Base-by-base conservation (phyloP, 108 stramenopile species). In the Nitzschia sp. region DNA sequence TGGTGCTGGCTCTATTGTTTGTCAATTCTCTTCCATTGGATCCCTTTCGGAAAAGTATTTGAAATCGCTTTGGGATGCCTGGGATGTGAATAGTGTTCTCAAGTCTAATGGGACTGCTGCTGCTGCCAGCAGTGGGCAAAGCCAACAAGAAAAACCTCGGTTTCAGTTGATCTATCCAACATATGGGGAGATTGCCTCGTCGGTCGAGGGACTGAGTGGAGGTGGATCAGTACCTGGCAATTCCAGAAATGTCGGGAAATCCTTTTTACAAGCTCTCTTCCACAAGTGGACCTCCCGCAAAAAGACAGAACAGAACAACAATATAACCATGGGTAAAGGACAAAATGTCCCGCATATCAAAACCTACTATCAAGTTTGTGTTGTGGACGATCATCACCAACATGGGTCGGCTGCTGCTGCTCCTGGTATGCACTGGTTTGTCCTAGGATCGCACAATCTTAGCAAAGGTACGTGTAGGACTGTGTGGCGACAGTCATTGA, bases 21-120 rank as follows among this genome's bases (percentile, higher is more conserved):
- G 86, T 59, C 90, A 92, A 76, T 84, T 87, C 26, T 88, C 87
- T 1, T 86, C 85, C 41, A 82, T 92, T 22, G 90, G 90, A 34
- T 73, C 85, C 21, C 50, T 93, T 1, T 79, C 69, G 27, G 41
- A 61, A 31, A 81, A 82, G 53, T 89, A 84, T 63, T 76, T 90
- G 29, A 21, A 76, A 44, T 45, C 68, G 53, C 62, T 90, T n/a
- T 38, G 62, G 3, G 58, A 71, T 9, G 69, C 84, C 2, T 73
- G 75, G 69, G 80, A 85, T 68, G 75, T 45, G 6, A 31, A 11
- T 22, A n/a, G 30, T 11, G 32, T 33, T 6, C 28, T 32, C 11
- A 9, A 33, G 6, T 13, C 50, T 8, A 6, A 6, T 19, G 6
- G 17, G 31, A 58, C 17, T 9, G 30, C 13, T 13, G 26, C 8